These are phyloP conservation scores for Coemansia sp. DNA, from an alignment of 192 early-diverging fungal species.

Conservation along the genomic window DNA sequence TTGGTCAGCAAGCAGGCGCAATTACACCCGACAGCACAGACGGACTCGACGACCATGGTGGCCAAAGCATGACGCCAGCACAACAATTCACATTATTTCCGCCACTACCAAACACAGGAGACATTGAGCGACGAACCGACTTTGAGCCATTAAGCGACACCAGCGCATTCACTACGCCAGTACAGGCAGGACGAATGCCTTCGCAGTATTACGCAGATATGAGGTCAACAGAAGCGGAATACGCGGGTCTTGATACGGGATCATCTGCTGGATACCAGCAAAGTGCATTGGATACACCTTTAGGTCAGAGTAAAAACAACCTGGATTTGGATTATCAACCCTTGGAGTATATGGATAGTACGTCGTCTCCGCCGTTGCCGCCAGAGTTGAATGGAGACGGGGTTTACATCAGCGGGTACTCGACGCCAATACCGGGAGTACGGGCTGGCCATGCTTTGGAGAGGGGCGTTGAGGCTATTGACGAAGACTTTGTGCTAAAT, in stretches of 20 bases:
- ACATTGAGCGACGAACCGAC: not conserved
- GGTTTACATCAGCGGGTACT: not conserved
- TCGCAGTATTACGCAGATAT: not conserved
- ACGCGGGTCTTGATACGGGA: not conserved
- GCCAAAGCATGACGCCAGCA: not conserved
- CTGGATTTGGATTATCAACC: not conserved
- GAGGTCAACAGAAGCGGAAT: not conserved
- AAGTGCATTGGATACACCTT: not conserved
- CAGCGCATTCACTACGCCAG: not conserved
- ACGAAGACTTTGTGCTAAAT: conserved; percentile 48
- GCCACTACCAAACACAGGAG: conserved; percentile 1
- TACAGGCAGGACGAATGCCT: not conserved
- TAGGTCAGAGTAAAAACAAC: not conserved
- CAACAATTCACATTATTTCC: not conserved
- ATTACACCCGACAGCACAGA: not conserved
- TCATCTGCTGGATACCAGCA: not conserved
- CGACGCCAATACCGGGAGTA: not conserved
- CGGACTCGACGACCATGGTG: not conserved
- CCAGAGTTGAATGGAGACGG: not conserved
- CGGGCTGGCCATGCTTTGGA: not conserved
- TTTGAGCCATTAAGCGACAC: not conserved
- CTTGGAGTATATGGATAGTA: not conserved
- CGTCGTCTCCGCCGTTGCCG: not conserved
- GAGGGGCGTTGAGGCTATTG: conserved; percentile 7
- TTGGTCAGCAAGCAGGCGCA: not conserved